These are phyloP conservation scores for Cystobasidium tubakii DNA, from an alignment of 768 basidiomycete genomes.

Conservation along the genomic window DNA sequence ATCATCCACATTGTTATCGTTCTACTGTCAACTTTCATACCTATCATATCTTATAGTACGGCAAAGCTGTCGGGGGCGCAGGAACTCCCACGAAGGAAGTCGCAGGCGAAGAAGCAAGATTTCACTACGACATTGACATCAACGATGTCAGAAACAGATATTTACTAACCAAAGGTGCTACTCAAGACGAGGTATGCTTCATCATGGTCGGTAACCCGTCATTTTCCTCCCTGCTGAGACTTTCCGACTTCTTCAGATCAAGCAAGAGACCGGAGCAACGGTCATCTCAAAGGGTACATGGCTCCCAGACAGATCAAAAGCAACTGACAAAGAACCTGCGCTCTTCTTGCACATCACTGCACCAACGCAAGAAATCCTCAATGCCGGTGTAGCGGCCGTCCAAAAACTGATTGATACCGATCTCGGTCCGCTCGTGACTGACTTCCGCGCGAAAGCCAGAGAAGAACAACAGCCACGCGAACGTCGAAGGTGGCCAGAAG, in stretches of 20 bases:
- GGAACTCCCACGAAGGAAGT: background rate
- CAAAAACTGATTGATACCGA: slow-evolving; percentile 52
- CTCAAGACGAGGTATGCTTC: slow-evolving; percentile 72
- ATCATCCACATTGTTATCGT: too few relatives aligned
- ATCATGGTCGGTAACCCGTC: background rate
- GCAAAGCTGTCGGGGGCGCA: slow-evolving; percentile 18
- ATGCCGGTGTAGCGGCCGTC: slow-evolving; percentile 50
- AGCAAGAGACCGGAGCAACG: slow-evolving; percentile 84
- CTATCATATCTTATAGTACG: background rate
- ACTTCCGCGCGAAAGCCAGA: slow-evolving; percentile 53
- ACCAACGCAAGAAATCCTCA: slow-evolving; percentile 49
- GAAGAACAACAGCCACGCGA: slow-evolving; percentile 28
- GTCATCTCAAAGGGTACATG: slow-evolving; percentile 89
- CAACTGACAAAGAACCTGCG: slow-evolving; percentile 86
- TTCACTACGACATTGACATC: slow-evolving; percentile 86
- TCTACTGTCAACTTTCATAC: background rate
- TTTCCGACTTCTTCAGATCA: slow-evolving; percentile 58
- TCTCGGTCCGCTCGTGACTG: slow-evolving; percentile 51
- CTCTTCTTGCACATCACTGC: slow-evolving; percentile 90
- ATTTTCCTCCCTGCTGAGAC: background rate
- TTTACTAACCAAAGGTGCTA: slow-evolving; percentile 83
- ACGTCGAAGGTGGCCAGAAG: slow-evolving; percentile 95
- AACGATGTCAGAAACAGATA: slow-evolving; percentile 94
- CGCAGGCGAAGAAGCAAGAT: slow-evolving; percentile 61
- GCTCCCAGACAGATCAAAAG: slow-evolving; percentile 88